Evolutionary conservation across 768 basidiomycete genomes (phyloP), one percentile per base, ranked within the genome.

Genomic region (Podaxis mareebaensis): DNA sequence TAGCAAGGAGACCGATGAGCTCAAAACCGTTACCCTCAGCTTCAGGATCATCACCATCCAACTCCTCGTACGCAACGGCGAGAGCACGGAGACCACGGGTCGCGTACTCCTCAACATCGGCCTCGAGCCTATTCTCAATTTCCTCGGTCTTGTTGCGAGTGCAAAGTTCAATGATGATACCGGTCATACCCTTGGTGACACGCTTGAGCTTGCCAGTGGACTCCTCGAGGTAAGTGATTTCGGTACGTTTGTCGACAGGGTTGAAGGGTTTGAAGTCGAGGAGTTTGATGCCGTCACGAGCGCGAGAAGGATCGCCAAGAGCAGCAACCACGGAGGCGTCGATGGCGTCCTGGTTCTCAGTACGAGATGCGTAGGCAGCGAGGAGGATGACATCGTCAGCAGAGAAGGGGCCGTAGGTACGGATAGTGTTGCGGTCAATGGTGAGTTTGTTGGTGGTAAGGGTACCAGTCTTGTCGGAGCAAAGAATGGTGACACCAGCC

Each of bases 181-280:
- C 96, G 44, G 96, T 98, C 96, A 99, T 99, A 72, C 96, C 96
- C 90, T 99, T 99, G 74, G 96, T 97, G 69, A 96, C 96, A 71
- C 96, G 93, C 86, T 96, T 97, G 67, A 99, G 86, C 77, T 91
- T 92, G 77, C 96, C 96, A 17, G 92, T 83, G 7, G 93, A 83
- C 75, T 95, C 90, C 75, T 97, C 96, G 40, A 86, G 90, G 81
- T 98, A 99, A 48, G 96, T 99, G 76, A 96, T 96, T 81, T 98
- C 96, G 64, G 96, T 99, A 73, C 96, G 93, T 83, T 98, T 98
- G 84, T 96, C 95, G 69, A 96, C 94, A 51, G 96, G 96, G 84
- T 98, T 97, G 86, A 98, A 99, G 12, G 96, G 96, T 83, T 98
- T 98, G 85, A 99, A 99, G 76, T 99, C 96, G 73, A 98, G 83